Evolutionary conservation across 2,329 filamentous ascomycete genomes (phyloP), one percentile per base, ranked within the genome.

Genomic region (Trichoderma atroviride): DNA sequence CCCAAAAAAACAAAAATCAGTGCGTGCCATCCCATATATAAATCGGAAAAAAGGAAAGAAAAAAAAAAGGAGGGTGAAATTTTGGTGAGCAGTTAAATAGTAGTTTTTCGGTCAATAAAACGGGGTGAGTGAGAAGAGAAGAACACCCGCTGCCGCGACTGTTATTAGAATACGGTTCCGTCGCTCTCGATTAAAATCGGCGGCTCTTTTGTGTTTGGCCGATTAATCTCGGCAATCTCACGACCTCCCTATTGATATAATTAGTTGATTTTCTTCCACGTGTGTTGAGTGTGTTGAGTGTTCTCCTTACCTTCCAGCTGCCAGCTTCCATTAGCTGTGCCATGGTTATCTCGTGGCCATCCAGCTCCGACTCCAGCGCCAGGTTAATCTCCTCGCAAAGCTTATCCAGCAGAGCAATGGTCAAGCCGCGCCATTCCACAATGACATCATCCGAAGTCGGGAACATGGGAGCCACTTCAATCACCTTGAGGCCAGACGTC

Each of bases 151-250:
- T 22, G 29, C 47, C 16, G 31, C 57, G 9, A 27, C 40, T 13
- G 37, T 14, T 16, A 56, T 79, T 89, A 97, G 79, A 99, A 98
- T 73, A 99, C 93, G 29, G 96, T 98, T 71, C 96, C 96, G 79
- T 99, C 96, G 73, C 93, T 97, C 74, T 97, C 87, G 75, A 98
- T 97, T 82, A 97, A 90, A 77, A 99, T 98, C 5, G 96, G 96
- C 37, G 95, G 93, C 79, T 97, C 93, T 82, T 96, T 97, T 64
- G 96, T 98, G 76, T 97, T 98, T 27, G 96, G 96, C 74, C 96
- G 87, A 74, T 93, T 95, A 73, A 97, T 93, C 82, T 97, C 95
- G 72, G 96, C 96, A 78, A 98, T 92, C 82, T 98, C 96, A 77
- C 96, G 90, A 70, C 96, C 96, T 75, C 95, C 95, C 94, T 88